Conservation (phyloP, 345 rosid genomes). For the Eucalyptus pumila region DNA sequence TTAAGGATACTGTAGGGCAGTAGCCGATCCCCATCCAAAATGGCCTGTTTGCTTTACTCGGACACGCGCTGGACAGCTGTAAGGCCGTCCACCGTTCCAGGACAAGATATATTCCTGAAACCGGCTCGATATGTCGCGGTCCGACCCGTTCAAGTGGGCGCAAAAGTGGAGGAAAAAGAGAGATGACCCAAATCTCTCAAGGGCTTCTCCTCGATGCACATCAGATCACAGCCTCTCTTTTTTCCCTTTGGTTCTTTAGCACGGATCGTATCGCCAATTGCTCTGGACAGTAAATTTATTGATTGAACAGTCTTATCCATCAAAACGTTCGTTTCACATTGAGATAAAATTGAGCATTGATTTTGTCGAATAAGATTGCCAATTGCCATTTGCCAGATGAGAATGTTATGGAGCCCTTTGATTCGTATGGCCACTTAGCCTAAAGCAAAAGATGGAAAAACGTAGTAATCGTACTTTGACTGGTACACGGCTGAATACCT, state of each 20-base stretch:
- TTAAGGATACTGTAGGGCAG: neutral
- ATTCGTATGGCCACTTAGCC: neutral
- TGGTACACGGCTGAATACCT: neutral
- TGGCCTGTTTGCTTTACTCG: slow-evolving; percentile 10
- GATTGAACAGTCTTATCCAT: neutral
- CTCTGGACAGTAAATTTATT: neutral
- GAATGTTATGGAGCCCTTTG: neutral
- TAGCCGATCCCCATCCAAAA: neutral
- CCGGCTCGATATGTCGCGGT: neutral
- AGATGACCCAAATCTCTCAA: neutral
- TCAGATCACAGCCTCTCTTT: neutral
- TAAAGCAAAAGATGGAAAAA: neutral
- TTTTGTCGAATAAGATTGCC: neutral
- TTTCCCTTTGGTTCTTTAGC: neutral
- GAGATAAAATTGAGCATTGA: neutral
- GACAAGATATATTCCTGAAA: slow-evolving; percentile 15
- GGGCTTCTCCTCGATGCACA: neutral
- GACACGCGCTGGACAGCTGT: slow-evolving; percentile 4
- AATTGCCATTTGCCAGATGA: neutral
- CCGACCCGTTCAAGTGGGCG: slow-evolving; percentile 1
- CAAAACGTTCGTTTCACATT: neutral
- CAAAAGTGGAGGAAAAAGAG: neutral
- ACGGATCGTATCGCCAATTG: neutral
- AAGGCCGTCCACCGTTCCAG: neutral
- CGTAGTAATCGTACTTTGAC: neutral